Conservation (phyloP, 495 filamentous ascomycete species). For the Talaromyces adpressus region DNA sequence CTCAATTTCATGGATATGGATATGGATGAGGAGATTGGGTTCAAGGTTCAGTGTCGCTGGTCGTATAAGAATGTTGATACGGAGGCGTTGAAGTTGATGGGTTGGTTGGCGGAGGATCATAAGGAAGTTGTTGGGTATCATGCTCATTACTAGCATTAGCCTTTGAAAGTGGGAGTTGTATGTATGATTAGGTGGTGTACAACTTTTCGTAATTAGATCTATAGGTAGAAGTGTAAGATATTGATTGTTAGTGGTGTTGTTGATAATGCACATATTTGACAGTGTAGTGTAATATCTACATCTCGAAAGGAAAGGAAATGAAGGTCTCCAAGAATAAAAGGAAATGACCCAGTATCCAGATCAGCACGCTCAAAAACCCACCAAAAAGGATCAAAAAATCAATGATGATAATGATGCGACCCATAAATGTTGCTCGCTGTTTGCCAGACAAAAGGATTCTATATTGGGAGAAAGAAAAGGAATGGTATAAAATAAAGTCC, state of each 20-base stretch:
- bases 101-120: slow-evolving; percentile 13
- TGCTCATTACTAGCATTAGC: not conserved
- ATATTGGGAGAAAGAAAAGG: not conserved
- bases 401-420: slow-evolving; percentile 6
- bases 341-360: slow-evolving; percentile 8
- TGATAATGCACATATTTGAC: not conserved
- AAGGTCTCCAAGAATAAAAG: slow-evolving; percentile 7
- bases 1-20: slow-evolving; percentile 2
- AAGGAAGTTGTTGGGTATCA: not conserved
- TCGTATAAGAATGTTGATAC: slow-evolving; percentile 38
- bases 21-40: slow-evolving; percentile 1
- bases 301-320: slow-evolving; percentile 10
- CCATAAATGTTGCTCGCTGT: not conserved
- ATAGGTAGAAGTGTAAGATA: not conserved
- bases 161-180: not conserved
- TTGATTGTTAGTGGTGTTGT: not conserved
- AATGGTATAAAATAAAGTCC: not conserved
- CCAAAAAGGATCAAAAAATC: not conserved
- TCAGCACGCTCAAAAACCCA: slow-evolving; percentile 4
- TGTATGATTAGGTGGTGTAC: not conserved
- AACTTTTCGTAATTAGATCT: not conserved
- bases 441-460: not conserved
- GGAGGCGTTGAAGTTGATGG: slow-evolving; percentile 29
- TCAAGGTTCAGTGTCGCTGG: slow-evolving; percentile 33
- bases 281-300: slow-evolving; percentile 6